These are phyloP conservation scores for Entophlyctis luteolus DNA, from an alignment of 192 early-diverging fungal species.

Conservation along the genomic window DNA sequence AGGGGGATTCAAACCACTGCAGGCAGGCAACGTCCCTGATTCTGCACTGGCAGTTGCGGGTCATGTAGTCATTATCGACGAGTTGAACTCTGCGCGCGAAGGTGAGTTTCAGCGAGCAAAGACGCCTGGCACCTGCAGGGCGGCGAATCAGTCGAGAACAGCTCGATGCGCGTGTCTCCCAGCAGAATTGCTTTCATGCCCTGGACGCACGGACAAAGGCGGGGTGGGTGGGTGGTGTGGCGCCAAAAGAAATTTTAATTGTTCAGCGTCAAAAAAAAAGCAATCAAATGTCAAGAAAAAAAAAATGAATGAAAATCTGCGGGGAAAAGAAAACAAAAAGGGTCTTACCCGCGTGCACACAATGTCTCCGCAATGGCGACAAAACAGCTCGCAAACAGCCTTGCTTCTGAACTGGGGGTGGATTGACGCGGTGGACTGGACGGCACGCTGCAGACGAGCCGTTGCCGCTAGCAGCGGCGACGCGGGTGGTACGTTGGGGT, in stretches of 20 bases:
- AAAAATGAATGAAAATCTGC: neutral
- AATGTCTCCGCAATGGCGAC: constrained; percentile 57
- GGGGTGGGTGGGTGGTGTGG: no score
- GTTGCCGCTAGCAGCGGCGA: constrained; percentile 1
- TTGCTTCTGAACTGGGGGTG: constrained; percentile 64
- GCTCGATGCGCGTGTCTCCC: constrained; percentile 64
- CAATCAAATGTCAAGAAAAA: neutral
- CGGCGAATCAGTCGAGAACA: constrained; percentile 71
- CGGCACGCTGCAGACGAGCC: neutral
- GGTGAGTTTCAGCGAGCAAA: neutral
- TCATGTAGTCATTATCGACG: constrained; percentile 74
- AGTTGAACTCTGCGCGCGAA: constrained; percentile 43
- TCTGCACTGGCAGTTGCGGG: constrained; percentile 71
- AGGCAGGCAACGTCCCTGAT: constrained; percentile 78
- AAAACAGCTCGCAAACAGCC: constrained; percentile 65
- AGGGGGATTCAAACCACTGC: constrained; percentile 52
- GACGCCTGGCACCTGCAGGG: constrained; percentile 33
- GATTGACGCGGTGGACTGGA: constrained; percentile 30
- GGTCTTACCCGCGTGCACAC: constrained; percentile 53
- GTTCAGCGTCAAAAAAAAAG: constrained; percentile 2
- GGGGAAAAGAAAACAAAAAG: constrained; percentile 8
- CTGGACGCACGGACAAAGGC: no score
- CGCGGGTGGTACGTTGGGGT: constrained; percentile 19
- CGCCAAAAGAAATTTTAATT: neutral
- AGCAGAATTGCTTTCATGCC: constrained; percentile 82